A percentile compares a stretch with the other conserved stretches of the same genome.
phyloP scores from a whole-genome alignment of 179 eudicot genomes.

The Beta macrorhiza region DNA sequence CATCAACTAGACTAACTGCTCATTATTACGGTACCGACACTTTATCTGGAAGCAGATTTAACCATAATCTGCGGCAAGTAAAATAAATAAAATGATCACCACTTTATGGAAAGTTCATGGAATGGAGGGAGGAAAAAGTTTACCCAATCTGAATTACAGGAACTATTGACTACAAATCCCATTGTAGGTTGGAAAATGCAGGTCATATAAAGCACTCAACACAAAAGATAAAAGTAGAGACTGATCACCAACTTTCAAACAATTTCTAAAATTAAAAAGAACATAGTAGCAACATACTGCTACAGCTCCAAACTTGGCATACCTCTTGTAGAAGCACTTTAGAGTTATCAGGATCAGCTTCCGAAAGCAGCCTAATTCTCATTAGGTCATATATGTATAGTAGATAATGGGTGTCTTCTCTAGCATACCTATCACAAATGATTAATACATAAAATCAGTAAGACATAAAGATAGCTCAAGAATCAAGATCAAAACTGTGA shows the following conservation, averaged over 20 bases:
- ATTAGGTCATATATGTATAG: slow-evolving; percentile 78
- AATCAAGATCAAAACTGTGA: slow-evolving; percentile 12
- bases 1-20: not conserved
- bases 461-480: not conserved
- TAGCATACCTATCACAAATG: slow-evolving; percentile 64
- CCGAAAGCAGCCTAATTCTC: slow-evolving; percentile 59
- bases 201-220: not conserved
- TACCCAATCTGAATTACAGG: not conserved
- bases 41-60: not conserved
- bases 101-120: not conserved
- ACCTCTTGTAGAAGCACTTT: slow-evolving; percentile 67
- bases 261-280: not conserved
- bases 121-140: not conserved
- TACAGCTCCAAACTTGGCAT: not conserved
- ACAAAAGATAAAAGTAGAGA: not conserved
- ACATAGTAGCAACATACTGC: not conserved
- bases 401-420: slow-evolving; percentile 97
- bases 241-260: not conserved
- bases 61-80: not conserved
- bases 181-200: not conserved
- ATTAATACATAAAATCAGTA: not conserved
- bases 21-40: too few relatives aligned
- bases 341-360: slow-evolving; percentile 49
- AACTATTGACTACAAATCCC: not conserved
- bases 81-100: not conserved